These are phyloP conservation scores for Rhodocollybia butyracea DNA, from an alignment of 768 basidiomycete species.

Conservation along the genomic window DNA sequence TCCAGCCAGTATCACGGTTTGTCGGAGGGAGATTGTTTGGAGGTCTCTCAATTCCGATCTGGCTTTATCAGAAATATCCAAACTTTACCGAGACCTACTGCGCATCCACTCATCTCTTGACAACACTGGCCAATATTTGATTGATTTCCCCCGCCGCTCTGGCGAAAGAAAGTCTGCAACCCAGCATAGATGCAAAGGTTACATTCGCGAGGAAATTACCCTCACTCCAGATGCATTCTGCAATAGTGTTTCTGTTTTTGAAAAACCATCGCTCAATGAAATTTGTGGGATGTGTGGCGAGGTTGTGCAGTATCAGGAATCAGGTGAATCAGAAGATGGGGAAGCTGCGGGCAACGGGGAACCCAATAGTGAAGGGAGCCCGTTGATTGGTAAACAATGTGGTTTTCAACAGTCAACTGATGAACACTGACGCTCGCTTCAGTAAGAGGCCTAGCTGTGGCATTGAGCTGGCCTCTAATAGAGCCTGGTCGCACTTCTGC, in stretches of 20 bases:
- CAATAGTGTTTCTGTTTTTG: neutral
- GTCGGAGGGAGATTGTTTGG: neutral
- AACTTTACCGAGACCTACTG: neutral
- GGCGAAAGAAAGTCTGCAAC: neutral
- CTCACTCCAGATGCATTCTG: neutral
- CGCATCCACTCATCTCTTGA: neutral
- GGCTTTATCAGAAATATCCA: neutral
- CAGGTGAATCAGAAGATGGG: too few relatives aligned
- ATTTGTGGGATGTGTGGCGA: neutral
- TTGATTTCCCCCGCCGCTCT: neutral
- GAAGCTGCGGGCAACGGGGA: too few relatives aligned
- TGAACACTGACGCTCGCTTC: too few relatives aligned
- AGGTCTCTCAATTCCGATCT: neutral
- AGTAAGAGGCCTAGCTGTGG: too few relatives aligned
- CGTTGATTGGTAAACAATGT: too few relatives aligned
- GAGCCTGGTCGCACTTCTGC: neutral
- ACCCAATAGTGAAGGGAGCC: too few relatives aligned
- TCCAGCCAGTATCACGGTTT: too few relatives aligned
- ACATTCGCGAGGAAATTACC: neutral
- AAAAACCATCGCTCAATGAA: neutral
- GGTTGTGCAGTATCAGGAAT: too few relatives aligned
- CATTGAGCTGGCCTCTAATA: conserved; percentile 1
- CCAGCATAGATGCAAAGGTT: neutral
- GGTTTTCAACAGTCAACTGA: too few relatives aligned
- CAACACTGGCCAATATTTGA: neutral